Evolutionary conservation across 1,284 basidiomycete species (phyloP).

Genomic region (Retiboletus flavoniger): DNA sequence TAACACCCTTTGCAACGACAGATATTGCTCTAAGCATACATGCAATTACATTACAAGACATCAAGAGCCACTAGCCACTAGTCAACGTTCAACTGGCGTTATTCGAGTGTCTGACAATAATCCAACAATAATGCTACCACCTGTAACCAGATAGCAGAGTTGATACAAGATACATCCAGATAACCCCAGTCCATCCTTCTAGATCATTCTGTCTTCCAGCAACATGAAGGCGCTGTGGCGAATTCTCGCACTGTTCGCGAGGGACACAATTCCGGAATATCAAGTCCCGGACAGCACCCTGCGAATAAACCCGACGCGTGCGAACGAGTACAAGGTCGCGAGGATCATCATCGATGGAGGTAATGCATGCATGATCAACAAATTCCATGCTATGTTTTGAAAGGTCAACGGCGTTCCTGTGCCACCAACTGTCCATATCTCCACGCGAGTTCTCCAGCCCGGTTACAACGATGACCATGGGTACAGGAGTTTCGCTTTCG

Average conservation of each 20-base stretch:
- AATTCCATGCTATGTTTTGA: conserved; percentile 27
- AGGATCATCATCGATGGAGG: conserved; percentile 26
- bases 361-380: conserved; percentile 34
- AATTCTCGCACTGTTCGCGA: conserved; percentile 4
- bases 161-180: conserved; percentile 22
- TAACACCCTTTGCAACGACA: neutral
- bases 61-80: neutral
- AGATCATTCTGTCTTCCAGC: conserved; percentile 1
- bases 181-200: conserved; percentile 14
- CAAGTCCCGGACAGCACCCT: conserved; percentile 21
- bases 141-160: conserved; percentile 7
- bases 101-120: neutral
- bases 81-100: neutral
- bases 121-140: neutral
- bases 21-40: neutral
- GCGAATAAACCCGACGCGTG: conserved; percentile 20
- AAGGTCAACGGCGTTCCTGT: conserved; percentile 22
- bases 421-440: conserved; percentile 39
- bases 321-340: conserved; percentile 16
- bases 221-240: neutral
- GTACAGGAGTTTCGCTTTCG: conserved; percentile 12
- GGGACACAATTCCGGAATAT: conserved; percentile 23
- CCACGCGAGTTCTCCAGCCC: conserved; percentile 32
- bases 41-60: neutral
- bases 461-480: conserved; percentile 34